Evolutionary conservation across 805 yeast species (phyloP), one percentile per base, ranked within the genome.

Genomic region (Komagataella populi): DNA sequence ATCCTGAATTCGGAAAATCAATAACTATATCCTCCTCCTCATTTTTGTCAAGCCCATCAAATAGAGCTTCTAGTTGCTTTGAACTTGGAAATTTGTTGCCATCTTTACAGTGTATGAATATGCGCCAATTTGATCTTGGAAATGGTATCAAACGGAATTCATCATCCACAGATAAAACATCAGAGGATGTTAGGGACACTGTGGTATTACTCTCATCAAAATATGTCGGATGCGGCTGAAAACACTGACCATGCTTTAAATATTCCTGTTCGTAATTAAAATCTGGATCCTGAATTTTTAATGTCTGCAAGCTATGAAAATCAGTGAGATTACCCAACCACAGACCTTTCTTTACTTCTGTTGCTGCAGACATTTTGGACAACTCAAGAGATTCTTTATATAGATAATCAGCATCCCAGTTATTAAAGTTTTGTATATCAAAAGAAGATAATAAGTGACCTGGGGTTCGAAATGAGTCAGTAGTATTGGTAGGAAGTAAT

Each of bases 281-380:
- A 23, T 23, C 17, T 6, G n/a, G 23, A 14, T 59, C 50, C 47
- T 61, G 63, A 6, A 64, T 63, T 50, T 65, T 65, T 47, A 66
- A 55, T 52, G 68, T 65, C 56, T 80, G 82, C 7, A 18, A 45
- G 12, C 30, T 20, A 18, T 45, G 22, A 60, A 72, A 79, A 63
- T 90, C 96, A 56, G 86, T 79, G 1, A 81, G 69, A 60, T 90
- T 91, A 2, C 98, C 98, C 50, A 84, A 72, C 90, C 91, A 90
- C 5, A 89, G 76, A 49, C 77, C 71, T 6, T 64, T 52, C 3
- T 56, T 47, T 1, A 87, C 68, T 10, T 71, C 74, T 0, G 93
- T 77, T 0, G 95, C 95, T 7, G 87, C 73, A 1, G 96, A 83
- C 90, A 90, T 84, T 60, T 78, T 79, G 1, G 88, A 72, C 50